A percentile compares a stretch with the other conserved stretches of the same genome.
Evolutionary conservation across 1,284 basidiomycete genomes (phyloP).

Genomic region (Pseudozyma hubeiensis): DNA sequence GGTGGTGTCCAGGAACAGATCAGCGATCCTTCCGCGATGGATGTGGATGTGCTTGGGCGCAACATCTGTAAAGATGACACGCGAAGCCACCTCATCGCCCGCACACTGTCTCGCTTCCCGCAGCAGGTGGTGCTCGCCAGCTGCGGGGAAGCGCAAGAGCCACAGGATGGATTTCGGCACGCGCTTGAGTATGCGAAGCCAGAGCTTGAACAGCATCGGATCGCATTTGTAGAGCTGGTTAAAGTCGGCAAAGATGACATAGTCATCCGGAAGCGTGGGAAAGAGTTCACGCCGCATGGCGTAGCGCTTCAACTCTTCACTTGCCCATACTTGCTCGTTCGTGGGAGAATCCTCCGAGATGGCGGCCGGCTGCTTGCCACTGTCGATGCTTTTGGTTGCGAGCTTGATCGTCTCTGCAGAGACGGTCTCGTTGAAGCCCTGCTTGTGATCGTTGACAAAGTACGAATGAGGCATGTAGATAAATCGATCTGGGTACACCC

Average conservation of each 20-base stretch:
- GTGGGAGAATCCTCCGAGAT: conserved; percentile 3
- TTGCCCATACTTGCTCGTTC: conserved; percentile 71
- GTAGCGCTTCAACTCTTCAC: conserved; percentile 72
- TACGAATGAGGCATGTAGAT: conserved; percentile 74
- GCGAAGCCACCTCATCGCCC: conserved; percentile 73
- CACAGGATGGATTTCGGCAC: conserved; percentile 75
- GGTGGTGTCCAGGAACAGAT: conserved; percentile 76
- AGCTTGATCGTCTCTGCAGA: conserved; percentile 17
- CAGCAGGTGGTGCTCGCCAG: conserved; percentile 74
- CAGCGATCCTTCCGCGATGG: conserved; percentile 73
- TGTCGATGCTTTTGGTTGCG: conserved; percentile 4
- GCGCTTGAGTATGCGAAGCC: conserved; percentile 74
- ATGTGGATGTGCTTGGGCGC: conserved; percentile 74
- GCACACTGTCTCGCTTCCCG: conserved; percentile 73
- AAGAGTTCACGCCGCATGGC: conserved; percentile 71
- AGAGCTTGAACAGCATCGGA: conserved; percentile 73
- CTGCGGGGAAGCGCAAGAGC: conserved; percentile 75
- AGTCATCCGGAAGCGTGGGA: conserved; percentile 70
- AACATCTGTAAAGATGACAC: conserved; percentile 75
- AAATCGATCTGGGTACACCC: conserved; percentile 72
- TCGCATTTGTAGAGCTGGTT: conserved; percentile 73
- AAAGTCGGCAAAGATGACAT: conserved; percentile 76
- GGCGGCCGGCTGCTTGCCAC: not conserved
- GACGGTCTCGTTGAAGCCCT: conserved; percentile 70
- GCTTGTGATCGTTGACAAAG: conserved; percentile 76